These are phyloP conservation scores for Hanseniaspora mollemarum DNA, from an alignment of 805 yeast species.

Conservation along the genomic window DNA sequence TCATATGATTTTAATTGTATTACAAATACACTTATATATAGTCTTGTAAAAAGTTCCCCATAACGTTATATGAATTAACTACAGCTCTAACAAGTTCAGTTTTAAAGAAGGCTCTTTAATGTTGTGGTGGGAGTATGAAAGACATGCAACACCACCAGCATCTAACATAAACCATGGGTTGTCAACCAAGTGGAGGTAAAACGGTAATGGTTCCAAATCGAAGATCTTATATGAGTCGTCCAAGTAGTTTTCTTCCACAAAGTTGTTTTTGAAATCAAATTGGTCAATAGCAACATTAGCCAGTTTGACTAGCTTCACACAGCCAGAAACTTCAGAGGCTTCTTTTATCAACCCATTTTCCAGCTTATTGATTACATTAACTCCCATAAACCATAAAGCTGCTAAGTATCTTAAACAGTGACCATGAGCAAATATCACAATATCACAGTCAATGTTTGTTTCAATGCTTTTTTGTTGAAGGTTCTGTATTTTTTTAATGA, in stretches of 20 bases:
- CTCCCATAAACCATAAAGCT: constrained; percentile 60
- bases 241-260: constrained; percentile 23
- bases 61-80: not conserved
- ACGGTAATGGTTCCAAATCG: constrained; percentile 28
- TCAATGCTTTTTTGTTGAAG: constrained; percentile 47
- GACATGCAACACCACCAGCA: constrained; percentile 91
- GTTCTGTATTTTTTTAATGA: constrained; percentile 51
- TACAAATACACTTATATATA: constrained; percentile 1
- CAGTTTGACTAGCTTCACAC: constrained; percentile 10
- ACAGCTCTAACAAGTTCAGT: constrained; percentile 40
- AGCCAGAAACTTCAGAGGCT: constrained; percentile 3
- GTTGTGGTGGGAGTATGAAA: constrained; percentile 77
- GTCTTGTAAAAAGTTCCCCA: not conserved
- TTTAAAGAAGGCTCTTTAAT: constrained; percentile 78
- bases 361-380: constrained; percentile 2
- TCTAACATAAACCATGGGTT: constrained; percentile 80
- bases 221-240: constrained; percentile 28
- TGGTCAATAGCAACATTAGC: not conserved
- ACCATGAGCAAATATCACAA: constrained; percentile 83
- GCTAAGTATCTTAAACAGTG: constrained; percentile 84
- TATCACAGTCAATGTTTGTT: constrained; percentile 49
- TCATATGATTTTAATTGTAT: too few species aligned
- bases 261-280: constrained; percentile 18
- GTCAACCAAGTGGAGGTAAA: constrained; percentile 28
- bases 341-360: constrained; percentile 8